phyloP scores from a whole-genome alignment of 495 filamentous ascomycete species.

The Penicillium paxilli region DNA sequence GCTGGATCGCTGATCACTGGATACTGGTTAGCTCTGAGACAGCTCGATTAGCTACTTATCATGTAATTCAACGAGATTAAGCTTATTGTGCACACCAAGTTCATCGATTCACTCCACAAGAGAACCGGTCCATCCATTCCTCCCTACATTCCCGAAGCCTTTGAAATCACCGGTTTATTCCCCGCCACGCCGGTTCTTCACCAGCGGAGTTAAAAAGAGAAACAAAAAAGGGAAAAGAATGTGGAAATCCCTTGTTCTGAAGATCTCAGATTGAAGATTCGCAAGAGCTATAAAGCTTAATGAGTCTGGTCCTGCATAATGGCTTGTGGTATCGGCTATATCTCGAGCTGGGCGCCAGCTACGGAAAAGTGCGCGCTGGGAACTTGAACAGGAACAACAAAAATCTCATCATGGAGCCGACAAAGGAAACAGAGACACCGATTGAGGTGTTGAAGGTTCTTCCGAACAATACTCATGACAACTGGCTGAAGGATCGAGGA shows the following conservation, averaged over 20 bases:
- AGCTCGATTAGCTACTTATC: neutral
- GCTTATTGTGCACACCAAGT: neutral
- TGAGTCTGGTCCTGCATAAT: neutral
- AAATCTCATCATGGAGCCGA: slow-evolving; percentile 9
- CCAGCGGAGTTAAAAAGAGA: neutral
- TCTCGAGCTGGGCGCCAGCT: neutral
- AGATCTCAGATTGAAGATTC: slow-evolving; percentile 4
- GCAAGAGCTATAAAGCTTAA: slow-evolving; percentile 8
- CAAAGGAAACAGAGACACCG: slow-evolving; percentile 5
- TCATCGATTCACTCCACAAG: neutral
- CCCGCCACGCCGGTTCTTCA: slow-evolving; percentile 4
- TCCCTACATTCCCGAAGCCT: slow-evolving; percentile 26
- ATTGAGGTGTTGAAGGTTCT: slow-evolving; percentile 16
- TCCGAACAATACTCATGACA: slow-evolving; percentile 22
- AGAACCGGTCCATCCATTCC: slow-evolving; percentile 18
- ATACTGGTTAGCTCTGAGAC: neutral
- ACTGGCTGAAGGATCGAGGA: slow-evolving; percentile 26
- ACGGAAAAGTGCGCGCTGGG: neutral
- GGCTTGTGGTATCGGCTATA: neutral
- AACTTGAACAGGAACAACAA: slow-evolving; percentile 1
- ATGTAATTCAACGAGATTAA: neutral
- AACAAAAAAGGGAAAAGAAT: slow-evolving; percentile 13
- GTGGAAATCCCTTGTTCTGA: slow-evolving; percentile 26
- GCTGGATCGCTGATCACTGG: neutral
- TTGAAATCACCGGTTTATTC: slow-evolving; percentile 9